phyloP scores from a whole-genome alignment of 805 yeast genomes.

The Yarrowia hollandica region DNA sequence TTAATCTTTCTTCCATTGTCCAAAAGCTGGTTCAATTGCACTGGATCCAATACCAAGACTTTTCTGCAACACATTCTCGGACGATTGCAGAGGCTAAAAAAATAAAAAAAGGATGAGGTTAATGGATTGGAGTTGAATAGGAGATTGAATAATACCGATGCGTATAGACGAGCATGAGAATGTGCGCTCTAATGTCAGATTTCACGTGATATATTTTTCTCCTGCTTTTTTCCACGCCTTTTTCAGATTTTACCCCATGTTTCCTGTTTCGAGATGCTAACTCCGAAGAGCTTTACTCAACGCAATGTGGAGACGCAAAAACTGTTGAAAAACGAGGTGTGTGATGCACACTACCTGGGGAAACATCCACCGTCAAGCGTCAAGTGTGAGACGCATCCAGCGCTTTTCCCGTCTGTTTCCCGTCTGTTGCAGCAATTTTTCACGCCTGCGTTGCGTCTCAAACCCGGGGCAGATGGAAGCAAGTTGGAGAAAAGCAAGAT shows the following conservation, averaged over 20 bases:
- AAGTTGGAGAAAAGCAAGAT: not conserved
- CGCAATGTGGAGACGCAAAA: not conserved
- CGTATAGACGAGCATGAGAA: no score
- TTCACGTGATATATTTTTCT: no score
- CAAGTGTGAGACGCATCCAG: not conserved
- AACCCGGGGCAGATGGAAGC: conserved; percentile 29
- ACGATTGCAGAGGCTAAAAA: not conserved
- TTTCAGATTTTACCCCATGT: no score
- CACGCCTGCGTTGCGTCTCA: conserved; percentile 25
- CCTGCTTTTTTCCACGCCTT: no score
- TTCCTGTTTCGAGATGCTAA: no score
- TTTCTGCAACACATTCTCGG: conserved; percentile 6
- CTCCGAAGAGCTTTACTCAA: no score
- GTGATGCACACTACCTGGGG: no score
- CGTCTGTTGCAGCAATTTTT: conserved; percentile 27
- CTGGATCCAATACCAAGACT: not conserved
- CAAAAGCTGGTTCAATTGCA: not conserved
- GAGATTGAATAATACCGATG: no score
- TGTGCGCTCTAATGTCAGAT: no score
- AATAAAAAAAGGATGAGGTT: not conserved
- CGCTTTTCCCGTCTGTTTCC: conserved; percentile 21
- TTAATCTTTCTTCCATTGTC: not conserved
- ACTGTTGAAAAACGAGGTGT: not conserved
- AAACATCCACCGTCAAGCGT: not conserved
- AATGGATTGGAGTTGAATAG: no score